These are phyloP conservation scores for Chrysoporthe cubensis DNA, from an alignment of 2,329 filamentous ascomycete genomes.

Conservation along the genomic window DNA sequence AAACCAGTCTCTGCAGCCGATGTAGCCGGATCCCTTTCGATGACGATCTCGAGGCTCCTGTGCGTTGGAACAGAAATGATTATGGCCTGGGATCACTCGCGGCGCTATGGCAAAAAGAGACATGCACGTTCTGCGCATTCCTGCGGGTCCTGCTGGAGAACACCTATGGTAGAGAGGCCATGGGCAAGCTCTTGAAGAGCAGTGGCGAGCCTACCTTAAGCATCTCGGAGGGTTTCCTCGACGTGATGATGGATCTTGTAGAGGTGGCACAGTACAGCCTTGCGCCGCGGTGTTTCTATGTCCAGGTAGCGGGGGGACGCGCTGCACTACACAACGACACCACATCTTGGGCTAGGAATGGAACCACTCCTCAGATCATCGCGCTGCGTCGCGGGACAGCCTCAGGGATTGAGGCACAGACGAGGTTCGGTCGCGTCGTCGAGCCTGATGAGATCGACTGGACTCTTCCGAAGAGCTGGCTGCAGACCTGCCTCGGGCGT, in stretches of 20 bases:
- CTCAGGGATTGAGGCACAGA: not conserved
- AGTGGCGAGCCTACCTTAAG: not conserved
- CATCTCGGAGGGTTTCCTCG: not conserved
- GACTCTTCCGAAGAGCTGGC: not conserved
- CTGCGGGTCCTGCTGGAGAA: conserved; percentile 1
- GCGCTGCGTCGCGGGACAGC: not conserved
- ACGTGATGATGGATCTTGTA: not conserved
- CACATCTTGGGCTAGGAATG: not conserved
- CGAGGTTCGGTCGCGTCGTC: not conserved
- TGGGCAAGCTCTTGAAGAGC: not conserved
- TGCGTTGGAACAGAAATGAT: not conserved
- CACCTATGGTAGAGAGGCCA: not conserved
- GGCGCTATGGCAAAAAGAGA: not conserved
- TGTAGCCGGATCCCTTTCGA: conserved; percentile 2
- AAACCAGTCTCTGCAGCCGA: not conserved
- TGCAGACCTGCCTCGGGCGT: not conserved
- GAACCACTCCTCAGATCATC: not conserved
- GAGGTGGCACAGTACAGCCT: not conserved
- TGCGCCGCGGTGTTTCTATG: not conserved
- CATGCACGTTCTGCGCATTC: not conserved
- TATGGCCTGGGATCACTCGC: not conserved
- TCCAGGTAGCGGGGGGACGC: not conserved
- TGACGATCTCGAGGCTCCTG: not conserved
- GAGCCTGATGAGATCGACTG: conserved; percentile 2
- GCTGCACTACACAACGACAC: not conserved